Conservation (phyloP, 106 monocot species). For the Dioscorea zingiberensis region DNA sequence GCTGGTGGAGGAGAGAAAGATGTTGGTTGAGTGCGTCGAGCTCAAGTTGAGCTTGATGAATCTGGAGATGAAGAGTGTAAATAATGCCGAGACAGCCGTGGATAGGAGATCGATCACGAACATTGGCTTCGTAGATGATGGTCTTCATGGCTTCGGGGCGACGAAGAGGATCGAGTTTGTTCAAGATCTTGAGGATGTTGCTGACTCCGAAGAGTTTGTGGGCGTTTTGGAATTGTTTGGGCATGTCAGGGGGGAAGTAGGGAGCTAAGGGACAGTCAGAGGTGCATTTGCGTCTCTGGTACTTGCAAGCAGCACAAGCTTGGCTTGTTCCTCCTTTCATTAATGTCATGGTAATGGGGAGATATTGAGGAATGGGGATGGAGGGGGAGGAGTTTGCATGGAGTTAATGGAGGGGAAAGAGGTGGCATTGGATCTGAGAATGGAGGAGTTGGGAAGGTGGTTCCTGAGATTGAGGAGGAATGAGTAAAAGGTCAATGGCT, state of each 20-base stretch:
- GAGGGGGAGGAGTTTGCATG: too few species aligned
- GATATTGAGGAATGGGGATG: neutral
- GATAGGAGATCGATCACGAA: slow-evolving; percentile 4
- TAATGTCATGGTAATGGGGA: neutral
- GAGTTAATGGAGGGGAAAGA: too few species aligned
- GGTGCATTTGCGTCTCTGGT: slow-evolving; percentile 26
- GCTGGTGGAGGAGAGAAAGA: neutral
- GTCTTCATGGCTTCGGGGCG: slow-evolving; percentile 19
- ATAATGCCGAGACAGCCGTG: slow-evolving; percentile 10
- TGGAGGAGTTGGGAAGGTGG: too few species aligned
- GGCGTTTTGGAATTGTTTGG: slow-evolving; percentile 24
- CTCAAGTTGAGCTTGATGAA: neutral
- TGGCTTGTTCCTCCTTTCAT: slow-evolving; percentile 9
- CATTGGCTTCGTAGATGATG: slow-evolving; percentile 28
- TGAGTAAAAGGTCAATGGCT: too few species aligned
- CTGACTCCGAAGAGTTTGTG: slow-evolving; percentile 36
- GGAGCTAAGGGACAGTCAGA: slow-evolving; percentile 28
- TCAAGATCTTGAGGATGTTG: slow-evolving; percentile 22
- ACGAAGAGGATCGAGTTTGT: neutral
- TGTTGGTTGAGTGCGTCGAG: neutral
- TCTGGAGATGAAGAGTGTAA: neutral
- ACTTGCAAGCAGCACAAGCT: slow-evolving; percentile 33
- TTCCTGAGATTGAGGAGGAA: too few species aligned
- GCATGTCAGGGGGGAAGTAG: slow-evolving; percentile 30
- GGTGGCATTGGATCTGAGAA: too few species aligned